Conservation (phyloP, 2,329 filamentous ascomycete species). For the Byssochlamys sp. region DNA sequence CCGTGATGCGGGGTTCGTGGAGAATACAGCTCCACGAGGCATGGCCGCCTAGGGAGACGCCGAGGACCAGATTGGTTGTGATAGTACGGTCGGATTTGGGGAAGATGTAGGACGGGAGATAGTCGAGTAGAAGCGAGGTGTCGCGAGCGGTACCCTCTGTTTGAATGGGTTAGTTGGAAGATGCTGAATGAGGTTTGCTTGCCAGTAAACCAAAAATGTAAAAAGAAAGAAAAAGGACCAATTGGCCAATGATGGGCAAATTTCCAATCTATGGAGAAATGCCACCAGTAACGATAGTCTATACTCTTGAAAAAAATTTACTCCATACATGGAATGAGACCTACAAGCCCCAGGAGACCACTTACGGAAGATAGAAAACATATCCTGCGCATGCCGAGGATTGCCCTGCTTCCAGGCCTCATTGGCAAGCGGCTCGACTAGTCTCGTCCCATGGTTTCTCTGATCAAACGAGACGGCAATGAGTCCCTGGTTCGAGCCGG, state of each 20-base stretch:
- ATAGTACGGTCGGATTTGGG: slow-evolving; percentile 40
- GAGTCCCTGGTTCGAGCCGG: slow-evolving; percentile 44
- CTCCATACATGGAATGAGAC: background rate
- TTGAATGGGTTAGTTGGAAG: background rate
- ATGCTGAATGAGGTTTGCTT: background rate
- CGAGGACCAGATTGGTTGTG: slow-evolving; percentile 62
- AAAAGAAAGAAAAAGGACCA: background rate
- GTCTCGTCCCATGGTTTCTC: slow-evolving; percentile 74
- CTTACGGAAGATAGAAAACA: slow-evolving; percentile 69
- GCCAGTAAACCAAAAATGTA: background rate
- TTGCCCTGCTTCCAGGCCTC: slow-evolving; percentile 72
- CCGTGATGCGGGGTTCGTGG: slow-evolving; percentile 66
- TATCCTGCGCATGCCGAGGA: slow-evolving; percentile 73
- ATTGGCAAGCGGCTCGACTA: slow-evolving; percentile 60
- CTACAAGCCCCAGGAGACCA: slow-evolving; percentile 4
- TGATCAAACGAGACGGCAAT: slow-evolving; percentile 84
- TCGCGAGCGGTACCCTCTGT: slow-evolving; percentile 62
- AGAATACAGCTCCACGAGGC: slow-evolving; percentile 76
- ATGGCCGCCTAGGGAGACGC: slow-evolving; percentile 79
- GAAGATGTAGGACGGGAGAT: slow-evolving; percentile 67
- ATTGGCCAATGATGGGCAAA: background rate
- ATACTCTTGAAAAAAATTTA: background rate
- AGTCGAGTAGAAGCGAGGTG: slow-evolving; percentile 63
- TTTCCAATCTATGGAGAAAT: background rate
- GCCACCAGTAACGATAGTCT: background rate